Percentiles rank a stretch among this genome's conserved stretches.
These are phyloP conservation scores for Strobilomyces confusus DNA, from an alignment of 768 basidiomycete genomes.

Conservation along the genomic window DNA sequence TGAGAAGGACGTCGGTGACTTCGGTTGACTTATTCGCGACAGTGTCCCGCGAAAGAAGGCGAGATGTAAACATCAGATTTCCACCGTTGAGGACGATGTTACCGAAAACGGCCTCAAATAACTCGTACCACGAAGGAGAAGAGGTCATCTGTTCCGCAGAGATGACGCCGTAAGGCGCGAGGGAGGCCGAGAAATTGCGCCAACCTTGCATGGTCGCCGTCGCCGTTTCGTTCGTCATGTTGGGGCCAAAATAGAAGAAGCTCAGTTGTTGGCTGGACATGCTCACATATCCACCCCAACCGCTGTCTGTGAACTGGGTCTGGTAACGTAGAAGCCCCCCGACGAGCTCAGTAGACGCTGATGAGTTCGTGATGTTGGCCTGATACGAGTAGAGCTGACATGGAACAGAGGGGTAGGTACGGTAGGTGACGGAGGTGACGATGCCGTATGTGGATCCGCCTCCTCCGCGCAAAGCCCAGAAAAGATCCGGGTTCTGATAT, in stretches of 20 bases:
- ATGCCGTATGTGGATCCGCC: too few relatives aligned
- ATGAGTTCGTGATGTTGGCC: too few relatives aligned
- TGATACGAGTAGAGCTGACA: not conserved
- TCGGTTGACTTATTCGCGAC: constrained; percentile 2
- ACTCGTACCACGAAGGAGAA: too few relatives aligned
- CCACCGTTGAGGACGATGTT: not conserved
- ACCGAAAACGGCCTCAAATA: not conserved
- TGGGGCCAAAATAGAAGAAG: too few relatives aligned
- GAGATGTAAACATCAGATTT: constrained; percentile 1
- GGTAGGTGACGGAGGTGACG: too few relatives aligned
- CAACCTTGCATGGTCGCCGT: constrained; percentile 21
- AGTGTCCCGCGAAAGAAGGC: constrained; percentile 12
- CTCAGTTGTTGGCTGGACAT: too few relatives aligned
- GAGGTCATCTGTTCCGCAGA: not conserved
- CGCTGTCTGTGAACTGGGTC: too few relatives aligned
- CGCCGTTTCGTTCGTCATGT: too few relatives aligned
- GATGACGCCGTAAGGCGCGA: constrained; percentile 6
- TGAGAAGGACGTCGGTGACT: constrained; percentile 1
- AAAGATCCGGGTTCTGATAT: constrained; percentile 37
- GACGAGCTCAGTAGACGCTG: not conserved
- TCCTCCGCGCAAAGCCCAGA: too few relatives aligned
- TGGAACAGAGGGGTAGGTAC: too few relatives aligned
- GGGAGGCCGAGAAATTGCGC: constrained; percentile 21
- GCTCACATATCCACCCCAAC: too few relatives aligned
- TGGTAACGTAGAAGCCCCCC: too few relatives aligned